Conservation (phyloP, 2,329 filamentous ascomycete genomes). For the Trichoderma koningii region DNA sequence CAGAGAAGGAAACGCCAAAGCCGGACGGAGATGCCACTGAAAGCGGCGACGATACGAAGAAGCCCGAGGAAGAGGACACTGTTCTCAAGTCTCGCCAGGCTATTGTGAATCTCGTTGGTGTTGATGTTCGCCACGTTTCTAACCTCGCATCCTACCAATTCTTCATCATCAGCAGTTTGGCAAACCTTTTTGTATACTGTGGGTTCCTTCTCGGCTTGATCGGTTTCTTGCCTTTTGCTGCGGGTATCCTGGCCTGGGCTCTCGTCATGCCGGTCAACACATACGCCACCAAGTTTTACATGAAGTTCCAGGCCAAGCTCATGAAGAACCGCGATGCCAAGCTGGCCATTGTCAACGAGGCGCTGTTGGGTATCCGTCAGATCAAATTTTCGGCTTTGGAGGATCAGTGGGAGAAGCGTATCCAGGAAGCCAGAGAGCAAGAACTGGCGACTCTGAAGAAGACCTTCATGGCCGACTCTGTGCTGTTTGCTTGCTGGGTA, state of each 20-base stretch:
- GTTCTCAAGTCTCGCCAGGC: slow-evolving; percentile 59
- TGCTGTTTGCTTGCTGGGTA: slow-evolving; percentile 69
- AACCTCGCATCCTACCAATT: slow-evolving; percentile 69
- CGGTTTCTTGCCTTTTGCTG: slow-evolving; percentile 68
- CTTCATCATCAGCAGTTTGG: slow-evolving; percentile 62
- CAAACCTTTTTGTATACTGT: slow-evolving; percentile 67
- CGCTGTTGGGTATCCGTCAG: slow-evolving; percentile 75
- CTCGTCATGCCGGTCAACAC: slow-evolving; percentile 70
- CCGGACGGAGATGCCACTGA: slow-evolving; percentile 35
- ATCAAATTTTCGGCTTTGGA: slow-evolving; percentile 84
- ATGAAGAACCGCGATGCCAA: slow-evolving; percentile 79
- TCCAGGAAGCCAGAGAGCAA: slow-evolving; percentile 61
- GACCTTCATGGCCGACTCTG: slow-evolving; percentile 64
- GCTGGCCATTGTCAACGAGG: slow-evolving; percentile 74
- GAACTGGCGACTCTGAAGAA: slow-evolving; percentile 69
- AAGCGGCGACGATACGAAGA: slow-evolving; percentile 45
- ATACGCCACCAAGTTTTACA: slow-evolving; percentile 65
- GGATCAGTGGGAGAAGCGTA: slow-evolving; percentile 71
- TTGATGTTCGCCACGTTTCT: slow-evolving; percentile 69
- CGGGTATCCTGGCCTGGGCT: slow-evolving; percentile 65
- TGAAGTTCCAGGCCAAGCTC: slow-evolving; percentile 64
- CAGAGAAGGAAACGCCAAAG: slow-evolving; percentile 49
- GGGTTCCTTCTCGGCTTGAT: slow-evolving; percentile 68
- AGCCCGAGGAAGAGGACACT: slow-evolving; percentile 56
- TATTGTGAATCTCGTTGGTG: slow-evolving; percentile 76